These are phyloP conservation scores for Stagonosporopsis tanaceti DNA, from an alignment of 2,329 filamentous ascomycete genomes.

Conservation along the genomic window DNA sequence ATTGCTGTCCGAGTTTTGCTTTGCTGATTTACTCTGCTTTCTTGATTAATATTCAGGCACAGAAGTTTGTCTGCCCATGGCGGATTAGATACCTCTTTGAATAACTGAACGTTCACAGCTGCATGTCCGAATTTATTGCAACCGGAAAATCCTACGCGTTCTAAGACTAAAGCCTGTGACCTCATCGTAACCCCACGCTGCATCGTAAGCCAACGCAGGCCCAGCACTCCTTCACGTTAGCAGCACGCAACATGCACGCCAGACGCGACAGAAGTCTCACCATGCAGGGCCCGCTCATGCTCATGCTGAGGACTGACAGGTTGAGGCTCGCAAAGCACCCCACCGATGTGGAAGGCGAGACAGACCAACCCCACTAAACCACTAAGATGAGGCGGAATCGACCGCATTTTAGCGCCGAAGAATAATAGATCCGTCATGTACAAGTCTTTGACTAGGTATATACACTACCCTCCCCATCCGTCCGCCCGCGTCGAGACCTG, in stretches of 20 bases:
- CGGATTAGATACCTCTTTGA: constrained; percentile 6
- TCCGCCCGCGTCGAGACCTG: constrained; percentile 20
- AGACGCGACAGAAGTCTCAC: constrained; percentile 8
- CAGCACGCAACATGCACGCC: constrained; percentile 24
- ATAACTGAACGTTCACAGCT: background rate
- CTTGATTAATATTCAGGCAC: background rate
- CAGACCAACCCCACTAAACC: constrained; percentile 29
- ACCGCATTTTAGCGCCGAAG: constrained; percentile 35
- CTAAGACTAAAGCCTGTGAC: constrained; percentile 23
- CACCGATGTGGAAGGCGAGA: constrained; percentile 35
- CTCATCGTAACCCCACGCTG: constrained; percentile 28
- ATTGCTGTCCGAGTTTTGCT: background rate
- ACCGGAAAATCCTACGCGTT: constrained; percentile 10
- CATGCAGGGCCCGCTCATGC: constrained; percentile 5
- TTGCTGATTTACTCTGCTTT: background rate
- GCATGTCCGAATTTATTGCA: background rate
- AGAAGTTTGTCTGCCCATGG: background rate
- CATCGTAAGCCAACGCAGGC: constrained; percentile 21
- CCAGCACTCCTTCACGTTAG: constrained; percentile 19
- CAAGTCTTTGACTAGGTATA: constrained; percentile 23
- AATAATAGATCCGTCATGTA: constrained; percentile 41
- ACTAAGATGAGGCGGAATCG: constrained; percentile 31
- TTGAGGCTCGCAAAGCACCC: constrained; percentile 17
- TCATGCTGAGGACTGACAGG: constrained; percentile 6
- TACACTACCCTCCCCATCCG: constrained; percentile 29